Evolutionary conservation across 1,139 yeast genomes (phyloP), one percentile per base, ranked within the genome.

Genomic region (Pichia sp.): DNA sequence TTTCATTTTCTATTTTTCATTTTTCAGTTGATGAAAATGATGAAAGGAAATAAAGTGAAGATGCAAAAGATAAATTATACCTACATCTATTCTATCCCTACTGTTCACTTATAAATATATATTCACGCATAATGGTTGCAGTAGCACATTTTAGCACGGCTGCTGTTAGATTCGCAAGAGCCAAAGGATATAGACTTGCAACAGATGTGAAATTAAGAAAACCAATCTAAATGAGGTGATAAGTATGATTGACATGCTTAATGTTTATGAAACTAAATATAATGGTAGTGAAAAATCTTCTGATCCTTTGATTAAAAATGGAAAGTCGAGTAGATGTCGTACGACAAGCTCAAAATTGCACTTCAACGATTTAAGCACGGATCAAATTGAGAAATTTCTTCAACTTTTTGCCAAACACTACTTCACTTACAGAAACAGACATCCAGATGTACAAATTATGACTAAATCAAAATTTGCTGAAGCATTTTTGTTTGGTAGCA

Each of bases 201-300:
- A 62, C 64, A 1, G 64, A 67, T 47, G 65, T 81, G 53, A 72
- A 74, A 58, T 76, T 90, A 54, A 77, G 94, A 52, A 77, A 84
- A n/a, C 97, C 97, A 18, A 84, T 92, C 55, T 78, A 18, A 30
- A 10, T 33, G 35, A 33, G 25, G 25, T 11, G 25, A 4, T 7
- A 11, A 7, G 25, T 33, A 33, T 33, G 35, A 6, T 33, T 3
- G 25, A 7, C 7, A 33, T 33, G 35, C 35, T 33, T 11, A 33
- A 33, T 11, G 18, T 33, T 11, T 33, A 36, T 36, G 29, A 36
- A 36, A 25, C 5, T 8, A 11, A 11, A 11, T 33, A 33, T 11
- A 11, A 11, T 33, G 25, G 35, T 33, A 33, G 25, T 11, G 35
- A 33, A 33, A 33, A 11, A 11, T 11, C 4, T 7, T 33, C 35